Evolutionary conservation across 257 asterid genomes (phyloP), one percentile per base, ranked within the genome.

Genomic region (Knoxia roxburghii): DNA sequence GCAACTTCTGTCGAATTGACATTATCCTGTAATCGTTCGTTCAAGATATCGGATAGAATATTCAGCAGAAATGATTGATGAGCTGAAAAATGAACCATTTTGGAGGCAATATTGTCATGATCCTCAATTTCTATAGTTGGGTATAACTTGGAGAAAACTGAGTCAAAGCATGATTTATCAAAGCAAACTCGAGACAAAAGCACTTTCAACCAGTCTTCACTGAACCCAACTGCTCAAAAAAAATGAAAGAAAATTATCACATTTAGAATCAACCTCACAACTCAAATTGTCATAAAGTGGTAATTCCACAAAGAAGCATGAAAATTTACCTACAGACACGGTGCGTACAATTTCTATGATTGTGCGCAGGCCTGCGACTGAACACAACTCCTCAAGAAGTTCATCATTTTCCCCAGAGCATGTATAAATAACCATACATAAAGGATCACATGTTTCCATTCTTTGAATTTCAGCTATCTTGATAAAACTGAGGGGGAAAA

Each of bases 361-460:
- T 35, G 85, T 71, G 24, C 70, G 76, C 68, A 75, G 74, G 61
- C 95, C 95, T 55, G 75, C 74, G 59, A 81, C 83, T 10, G 85
- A 40, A 80, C 76, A 67, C 71, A 93, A 73, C 40, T 86, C 86
- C 0, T 32, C 67, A 46, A 61, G 68, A 61, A 70, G 75, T 45
- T 53, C 80, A 21, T 63, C 59, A 55, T 72, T 77, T 70, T 81
- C 86, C 54, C 72, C 81, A 56, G 75, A 74, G 75, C 96, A 86
- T 29, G 90, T 82, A 75, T 85, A 86, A 50, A 85, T 80, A 51
- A 86, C 74, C 97, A 88, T 93, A 73, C 95, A 85, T 73, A 93
- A 62, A 54, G 95, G 88, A 74, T 85, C 97, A 69, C 89, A 86
- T n/a, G 77, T 86, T 67, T 81, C 93, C 73, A 39, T 69, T 62